These are phyloP conservation scores for Geranium incanum DNA, from an alignment of 441 rosid genomes.

Conservation along the genomic window DNA sequence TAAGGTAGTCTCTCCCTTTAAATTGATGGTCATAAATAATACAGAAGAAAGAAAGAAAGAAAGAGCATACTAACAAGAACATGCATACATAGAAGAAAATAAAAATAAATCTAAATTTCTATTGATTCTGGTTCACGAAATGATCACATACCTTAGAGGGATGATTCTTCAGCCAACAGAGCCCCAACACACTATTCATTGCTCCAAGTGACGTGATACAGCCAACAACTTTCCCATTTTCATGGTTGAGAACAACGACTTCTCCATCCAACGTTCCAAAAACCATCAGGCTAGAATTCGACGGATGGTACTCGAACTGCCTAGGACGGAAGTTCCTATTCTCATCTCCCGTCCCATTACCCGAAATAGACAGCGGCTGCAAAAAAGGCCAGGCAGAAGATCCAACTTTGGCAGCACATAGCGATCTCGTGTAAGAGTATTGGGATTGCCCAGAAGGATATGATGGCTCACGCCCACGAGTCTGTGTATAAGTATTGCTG, in stretches of 20 bases:
- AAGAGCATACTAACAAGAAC: background rate
- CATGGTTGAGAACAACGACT: slow-evolving; percentile 79
- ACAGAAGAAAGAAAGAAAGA: background rate
- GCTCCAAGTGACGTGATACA: slow-evolving; percentile 67
- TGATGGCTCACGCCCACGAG: slow-evolving; percentile 25
- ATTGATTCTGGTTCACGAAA: slow-evolving; percentile 3
- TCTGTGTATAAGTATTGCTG: slow-evolving; percentile 21
- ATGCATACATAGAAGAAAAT: slow-evolving; percentile 13
- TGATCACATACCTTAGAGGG: slow-evolving; percentile 63
- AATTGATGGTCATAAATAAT: no score
- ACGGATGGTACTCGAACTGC: slow-evolving; percentile 92
- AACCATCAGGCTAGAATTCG: slow-evolving; percentile 64
- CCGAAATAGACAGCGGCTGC: slow-evolving; percentile 51
- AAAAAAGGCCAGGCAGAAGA: slow-evolving; percentile 69
- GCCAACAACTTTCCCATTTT: slow-evolving; percentile 59
- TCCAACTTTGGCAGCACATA: slow-evolving; percentile 82
- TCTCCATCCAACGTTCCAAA: slow-evolving; percentile 92
- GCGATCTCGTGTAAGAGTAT: slow-evolving; percentile 52
- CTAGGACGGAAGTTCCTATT: slow-evolving; percentile 58
- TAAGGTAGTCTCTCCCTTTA: no score
- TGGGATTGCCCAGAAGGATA: slow-evolving; percentile 42
- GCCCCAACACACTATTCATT: slow-evolving; percentile 77
- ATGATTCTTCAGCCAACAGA: slow-evolving; percentile 82
- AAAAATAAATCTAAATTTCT: slow-evolving; percentile 4
- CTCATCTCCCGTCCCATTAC: slow-evolving; percentile 35